Evolutionary conservation across 108 stramenopile genomes (phyloP).

Genomic region (Tribonema minus): DNA sequence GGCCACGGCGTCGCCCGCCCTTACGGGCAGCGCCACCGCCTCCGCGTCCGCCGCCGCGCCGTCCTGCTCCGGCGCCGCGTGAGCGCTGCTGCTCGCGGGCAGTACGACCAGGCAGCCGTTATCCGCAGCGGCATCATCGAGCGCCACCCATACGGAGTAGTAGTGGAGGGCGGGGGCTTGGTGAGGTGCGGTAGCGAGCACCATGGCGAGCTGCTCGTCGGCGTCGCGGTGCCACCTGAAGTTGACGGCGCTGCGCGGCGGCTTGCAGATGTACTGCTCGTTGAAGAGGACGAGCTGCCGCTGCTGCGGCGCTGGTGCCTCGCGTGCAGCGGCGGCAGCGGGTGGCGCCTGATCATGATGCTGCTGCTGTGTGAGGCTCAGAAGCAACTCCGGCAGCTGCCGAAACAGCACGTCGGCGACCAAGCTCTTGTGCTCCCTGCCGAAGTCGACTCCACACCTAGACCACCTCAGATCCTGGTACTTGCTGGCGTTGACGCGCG

Average conservation of each 20-base stretch:
- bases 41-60: slow-evolving; percentile 3
- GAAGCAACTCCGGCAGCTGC: background rate
- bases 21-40: slow-evolving; percentile 10
- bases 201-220: slow-evolving; percentile 31
- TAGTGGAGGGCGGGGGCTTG: slow-evolving; percentile 8
- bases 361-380: background rate
- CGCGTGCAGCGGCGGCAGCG: too few relatives aligned
- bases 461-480: background rate
- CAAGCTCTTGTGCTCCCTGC: background rate
- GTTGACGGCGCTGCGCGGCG: slow-evolving; percentile 33
- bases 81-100: background rate
- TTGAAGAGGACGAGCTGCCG: slow-evolving; percentile 26
- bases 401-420: background rate
- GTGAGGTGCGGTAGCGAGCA: background rate
- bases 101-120: slow-evolving; percentile 42
- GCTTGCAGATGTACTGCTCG: slow-evolving; percentile 49
- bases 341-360: background rate
- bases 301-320: background rate
- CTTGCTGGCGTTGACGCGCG: background rate
- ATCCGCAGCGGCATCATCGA: slow-evolving; percentile 29
- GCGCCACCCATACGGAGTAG: slow-evolving; percentile 37
- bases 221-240: slow-evolving; percentile 48
- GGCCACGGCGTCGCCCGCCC: slow-evolving; percentile 40
- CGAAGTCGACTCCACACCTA: too few relatives aligned
- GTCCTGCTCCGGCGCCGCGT: background rate